phyloP scores from a whole-genome alignment of 164 flowering plant species.

The Stephania yunnanensis region DNA sequence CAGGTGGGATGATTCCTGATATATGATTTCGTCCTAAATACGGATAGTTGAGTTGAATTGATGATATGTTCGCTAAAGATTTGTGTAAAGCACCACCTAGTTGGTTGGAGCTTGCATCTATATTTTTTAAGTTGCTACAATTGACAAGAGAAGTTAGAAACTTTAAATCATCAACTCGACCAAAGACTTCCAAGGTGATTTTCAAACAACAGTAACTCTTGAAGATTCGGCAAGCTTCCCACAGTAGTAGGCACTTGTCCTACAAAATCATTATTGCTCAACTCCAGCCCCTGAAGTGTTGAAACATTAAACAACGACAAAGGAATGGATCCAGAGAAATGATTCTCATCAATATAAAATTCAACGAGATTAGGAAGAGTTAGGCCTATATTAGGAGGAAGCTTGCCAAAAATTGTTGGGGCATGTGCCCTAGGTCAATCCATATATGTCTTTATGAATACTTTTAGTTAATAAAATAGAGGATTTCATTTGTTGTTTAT shows the following conservation, averaged over 20 bases:
- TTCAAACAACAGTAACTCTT: background rate
- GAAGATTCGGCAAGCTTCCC: background rate
- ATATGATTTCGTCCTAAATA: background rate
- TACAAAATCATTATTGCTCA: background rate
- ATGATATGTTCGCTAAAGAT: constrained; percentile 9
- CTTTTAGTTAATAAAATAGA: too few relatives aligned
- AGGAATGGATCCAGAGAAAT: constrained; percentile 5
- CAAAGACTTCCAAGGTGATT: constrained; percentile 13
- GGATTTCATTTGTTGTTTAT: too few relatives aligned
- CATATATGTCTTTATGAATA: too few relatives aligned
- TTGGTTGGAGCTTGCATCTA: background rate
- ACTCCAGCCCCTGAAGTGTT: background rate
- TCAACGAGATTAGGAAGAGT: constrained; percentile 20
- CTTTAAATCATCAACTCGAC: background rate
- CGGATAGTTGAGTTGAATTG: background rate
- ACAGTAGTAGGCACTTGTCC: background rate
- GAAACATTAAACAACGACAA: constrained; percentile 6
- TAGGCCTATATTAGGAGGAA: constrained; percentile 20
- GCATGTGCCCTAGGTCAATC: too few relatives aligned
- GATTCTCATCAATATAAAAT: background rate
- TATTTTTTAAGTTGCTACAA: background rate
- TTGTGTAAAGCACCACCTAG: constrained; percentile 2
- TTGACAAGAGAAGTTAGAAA: constrained; percentile 7
- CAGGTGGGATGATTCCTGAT: constrained; percentile 9
- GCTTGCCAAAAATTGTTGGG: constrained; percentile 23